Evolutionary conservation across 2,329 filamentous ascomycete genomes (phyloP).

Genomic region (Albophoma yamanashiensis): DNA sequence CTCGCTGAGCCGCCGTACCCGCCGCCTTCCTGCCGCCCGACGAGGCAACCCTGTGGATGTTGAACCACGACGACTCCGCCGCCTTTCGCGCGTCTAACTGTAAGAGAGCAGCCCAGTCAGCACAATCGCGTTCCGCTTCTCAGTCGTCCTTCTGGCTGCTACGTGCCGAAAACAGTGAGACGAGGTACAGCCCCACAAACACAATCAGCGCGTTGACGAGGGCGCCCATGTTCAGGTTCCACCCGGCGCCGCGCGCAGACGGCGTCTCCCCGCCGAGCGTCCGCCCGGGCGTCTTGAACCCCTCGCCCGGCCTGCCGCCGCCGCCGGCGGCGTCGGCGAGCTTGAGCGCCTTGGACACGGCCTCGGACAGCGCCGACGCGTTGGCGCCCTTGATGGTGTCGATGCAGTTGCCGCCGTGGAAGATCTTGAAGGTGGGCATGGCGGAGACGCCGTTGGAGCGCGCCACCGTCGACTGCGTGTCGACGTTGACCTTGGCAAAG

Average conservation of each 20-base stretch:
- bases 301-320: conserved; percentile 30
- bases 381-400: conserved; percentile 77
- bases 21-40: conserved; percentile 10
- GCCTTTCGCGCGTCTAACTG: conserved; percentile 53
- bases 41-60: conserved; percentile 28
- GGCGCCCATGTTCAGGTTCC: conserved; percentile 24
- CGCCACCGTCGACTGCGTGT: conserved; percentile 68
- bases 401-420: conserved; percentile 62
- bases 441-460: conserved; percentile 69
- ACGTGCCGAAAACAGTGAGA: conserved; percentile 49
- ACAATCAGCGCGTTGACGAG: conserved; percentile 39
- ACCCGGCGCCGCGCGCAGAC: conserved; percentile 9
- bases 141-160: conserved; percentile 3
- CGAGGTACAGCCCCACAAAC: conserved; percentile 51
- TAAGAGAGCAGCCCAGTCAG: conserved; percentile 11
- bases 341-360: conserved; percentile 60
- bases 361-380: conserved; percentile 60
- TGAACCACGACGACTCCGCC: conserved; percentile 49
- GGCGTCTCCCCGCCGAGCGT: conserved; percentile 38
- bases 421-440: conserved; percentile 92
- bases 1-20: conserved; percentile 12
- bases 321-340: conserved; percentile 30
- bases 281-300: conserved; percentile 44
- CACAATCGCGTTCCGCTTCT: conserved; percentile 1
- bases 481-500: conserved; percentile 88